Base-by-base conservation (phyloP, 208 protist species). In the Angomonas ambiguus region DNA sequence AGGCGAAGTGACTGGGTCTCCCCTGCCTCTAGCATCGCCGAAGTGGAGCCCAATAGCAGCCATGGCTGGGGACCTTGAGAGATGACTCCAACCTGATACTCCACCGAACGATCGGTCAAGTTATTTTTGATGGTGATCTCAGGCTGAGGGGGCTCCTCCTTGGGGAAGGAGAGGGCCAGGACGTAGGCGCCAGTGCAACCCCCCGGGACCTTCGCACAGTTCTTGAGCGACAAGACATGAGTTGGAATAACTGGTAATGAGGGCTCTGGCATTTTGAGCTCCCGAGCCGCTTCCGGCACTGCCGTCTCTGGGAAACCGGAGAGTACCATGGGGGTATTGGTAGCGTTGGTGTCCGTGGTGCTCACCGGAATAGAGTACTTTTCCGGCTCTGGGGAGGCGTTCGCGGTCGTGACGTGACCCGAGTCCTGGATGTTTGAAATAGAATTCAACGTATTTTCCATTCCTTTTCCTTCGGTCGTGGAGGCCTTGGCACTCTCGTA, bases 1-100 rank as follows among this genome's bases (percentile, higher is more conserved):
- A 96, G 69, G 1, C 83, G 83, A 66, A 96, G 72, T 24, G 75
- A 78, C 65, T 93, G 86, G 31, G 74, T 84, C 67, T 92, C 85
- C 1, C 79, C 78, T 1, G 79, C 73, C 31, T 76, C 74, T 18
- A 93, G 77, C 27, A 80, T 66, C 1, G 79, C 86, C 0, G 69
- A 67, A 1, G 69, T 77, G 13, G 56, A 34, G 45, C 51, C 66
- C 32, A 93, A 73, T 51, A 91, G 59, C 25, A 96, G 65, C 87
- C 90, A 96, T 57, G 80, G 72, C 51, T 87, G 81, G 16, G 90
- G 90, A 45, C 79, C 81, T 73, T 96, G 90, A 30, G 86, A 92
- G 2, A 83, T 49, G n/a, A 93, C 78, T 16, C 72, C 59, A 24
- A 87, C 78, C 31, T 55, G 73, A 70, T 93, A 96, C 59, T 83